Evolutionary conservation across 768 basidiomycete genomes (phyloP).

Genomic region (Agaricus subrufescens): DNA sequence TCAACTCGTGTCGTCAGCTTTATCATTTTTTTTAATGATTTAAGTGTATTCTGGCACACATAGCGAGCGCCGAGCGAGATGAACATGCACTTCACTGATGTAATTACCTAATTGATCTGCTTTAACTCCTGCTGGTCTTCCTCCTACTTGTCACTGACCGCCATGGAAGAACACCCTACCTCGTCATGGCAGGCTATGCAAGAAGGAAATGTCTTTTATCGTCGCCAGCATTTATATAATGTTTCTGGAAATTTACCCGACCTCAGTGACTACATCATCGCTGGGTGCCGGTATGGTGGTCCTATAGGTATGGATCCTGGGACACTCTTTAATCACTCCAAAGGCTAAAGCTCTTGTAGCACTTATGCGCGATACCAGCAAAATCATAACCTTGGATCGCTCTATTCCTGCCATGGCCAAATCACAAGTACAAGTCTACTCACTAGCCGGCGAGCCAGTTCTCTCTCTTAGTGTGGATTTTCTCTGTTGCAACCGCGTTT

Average conservation of each 20-base stretch:
- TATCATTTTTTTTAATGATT: too few relatives aligned
- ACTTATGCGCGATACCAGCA: conserved; percentile 80
- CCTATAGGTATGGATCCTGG: conserved; percentile 61
- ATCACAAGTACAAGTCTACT: conserved; percentile 84
- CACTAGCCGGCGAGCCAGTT: conserved; percentile 74
- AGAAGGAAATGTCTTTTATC: conserved; percentile 83
- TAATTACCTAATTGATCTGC: neutral
- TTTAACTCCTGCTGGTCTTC: neutral
- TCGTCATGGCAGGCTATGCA: conserved; percentile 89
- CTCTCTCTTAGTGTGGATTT: conserved; percentile 67
- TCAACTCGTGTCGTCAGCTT: too few relatives aligned
- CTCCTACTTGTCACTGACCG: conserved; percentile 1
- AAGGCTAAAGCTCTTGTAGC: conserved; percentile 39
- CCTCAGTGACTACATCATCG: conserved; percentile 73
- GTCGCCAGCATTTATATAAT: conserved; percentile 79
- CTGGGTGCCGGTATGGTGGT: conserved; percentile 83
- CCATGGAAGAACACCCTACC: conserved; percentile 67
- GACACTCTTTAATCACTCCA: neutral
- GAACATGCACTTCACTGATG: neutral
- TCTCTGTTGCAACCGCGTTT: conserved; percentile 8
- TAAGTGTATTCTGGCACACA: too few relatives aligned
- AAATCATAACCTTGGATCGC: conserved; percentile 68
- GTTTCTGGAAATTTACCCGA: conserved; percentile 75
- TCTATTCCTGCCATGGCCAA: conserved; percentile 55
- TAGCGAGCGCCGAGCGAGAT: too few relatives aligned